These are phyloP conservation scores for Pseudogymnoascus sp. DNA, from an alignment of 2,329 filamentous ascomycete species.

Conservation along the genomic window DNA sequence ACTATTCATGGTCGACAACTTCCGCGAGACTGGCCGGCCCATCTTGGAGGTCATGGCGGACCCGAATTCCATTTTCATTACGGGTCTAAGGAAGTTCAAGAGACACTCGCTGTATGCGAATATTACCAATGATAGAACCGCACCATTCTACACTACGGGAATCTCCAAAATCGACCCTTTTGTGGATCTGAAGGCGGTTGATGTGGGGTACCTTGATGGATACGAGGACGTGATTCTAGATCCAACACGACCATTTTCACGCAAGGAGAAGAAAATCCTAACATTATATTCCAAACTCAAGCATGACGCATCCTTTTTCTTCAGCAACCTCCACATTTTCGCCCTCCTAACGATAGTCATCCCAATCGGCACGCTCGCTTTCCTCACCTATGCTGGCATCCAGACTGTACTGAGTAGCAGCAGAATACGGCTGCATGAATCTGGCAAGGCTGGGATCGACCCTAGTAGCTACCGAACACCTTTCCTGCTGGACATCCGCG, in stretches of 20 bases:
- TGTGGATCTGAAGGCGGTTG: conserved; percentile 54
- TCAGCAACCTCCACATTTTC: conserved; percentile 29
- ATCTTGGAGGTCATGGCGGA: conserved; percentile 76
- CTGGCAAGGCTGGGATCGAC: conserved; percentile 57
- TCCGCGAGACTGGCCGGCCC: conserved; percentile 73
- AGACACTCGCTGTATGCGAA: conserved; percentile 76
- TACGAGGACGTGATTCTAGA: conserved; percentile 72
- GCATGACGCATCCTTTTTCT: conserved; percentile 53
- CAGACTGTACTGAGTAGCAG: conserved; percentile 68
- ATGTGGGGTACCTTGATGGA: conserved; percentile 64
- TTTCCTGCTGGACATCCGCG: conserved; percentile 64
- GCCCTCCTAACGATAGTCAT: conserved; percentile 30
- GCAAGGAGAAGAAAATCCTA: conserved; percentile 21
- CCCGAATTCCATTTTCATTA: conserved; percentile 75
- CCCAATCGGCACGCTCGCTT: conserved; percentile 62
- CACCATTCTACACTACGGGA: conserved; percentile 73
- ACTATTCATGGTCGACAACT: conserved; percentile 77
- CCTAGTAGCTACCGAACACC: conserved; percentile 67
- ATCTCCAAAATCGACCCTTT: conserved; percentile 75
- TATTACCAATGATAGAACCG: conserved; percentile 74
- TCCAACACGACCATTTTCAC: conserved; percentile 48
- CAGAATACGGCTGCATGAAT: conserved; percentile 68
- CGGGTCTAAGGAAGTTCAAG: conserved; percentile 66
- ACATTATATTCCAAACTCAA: conserved; percentile 20
- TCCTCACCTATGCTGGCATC: conserved; percentile 65